A percentile compares a stretch with the other conserved stretches of the same genome.
Evolutionary conservation across 192 early-diverging fungal species (phyloP).

Genomic region (Lunasporangiospora selenospora): DNA sequence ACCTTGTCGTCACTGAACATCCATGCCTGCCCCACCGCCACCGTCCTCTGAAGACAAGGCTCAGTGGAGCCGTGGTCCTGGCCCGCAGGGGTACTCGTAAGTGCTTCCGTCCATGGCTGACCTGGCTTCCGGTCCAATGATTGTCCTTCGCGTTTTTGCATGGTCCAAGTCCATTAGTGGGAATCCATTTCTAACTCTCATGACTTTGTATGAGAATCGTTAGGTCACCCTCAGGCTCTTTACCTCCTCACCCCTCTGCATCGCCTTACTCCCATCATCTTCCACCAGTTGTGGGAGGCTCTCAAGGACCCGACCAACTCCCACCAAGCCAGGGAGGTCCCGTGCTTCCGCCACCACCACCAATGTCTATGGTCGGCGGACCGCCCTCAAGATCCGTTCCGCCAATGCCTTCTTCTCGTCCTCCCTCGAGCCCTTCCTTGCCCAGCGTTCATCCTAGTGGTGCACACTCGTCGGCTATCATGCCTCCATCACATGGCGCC

Average conservation of each 20-base stretch:
- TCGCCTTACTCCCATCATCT: conserved; percentile 51
- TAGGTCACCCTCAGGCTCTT: conserved; percentile 48
- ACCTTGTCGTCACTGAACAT: conserved; percentile 14
- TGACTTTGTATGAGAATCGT: neutral
- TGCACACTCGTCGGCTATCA: conserved; percentile 38
- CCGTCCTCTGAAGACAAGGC: conserved; percentile 42
- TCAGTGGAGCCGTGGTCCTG: conserved; percentile 42
- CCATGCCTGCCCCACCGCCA: conserved; percentile 43
- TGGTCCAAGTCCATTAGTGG: too few species aligned
- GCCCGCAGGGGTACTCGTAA: conserved; percentile 49
- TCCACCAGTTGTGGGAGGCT: conserved; percentile 33
- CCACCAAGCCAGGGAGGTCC: conserved; percentile 23
- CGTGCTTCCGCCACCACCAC: conserved; percentile 45
- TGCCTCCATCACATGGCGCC: conserved; percentile 36
- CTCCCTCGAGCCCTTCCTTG: conserved; percentile 33
- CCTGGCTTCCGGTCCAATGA: too few species aligned
- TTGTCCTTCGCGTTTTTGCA: too few species aligned
- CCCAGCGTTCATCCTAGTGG: conserved; percentile 22
- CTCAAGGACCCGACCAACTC: conserved; percentile 31
- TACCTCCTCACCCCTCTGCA: conserved; percentile 41
- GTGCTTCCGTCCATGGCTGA: too few species aligned
- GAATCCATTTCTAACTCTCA: too few species aligned
- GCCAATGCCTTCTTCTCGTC: conserved; percentile 43
- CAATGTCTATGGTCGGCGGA: conserved; percentile 34
- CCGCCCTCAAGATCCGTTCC: conserved; percentile 40